Conservation (phyloP, 1,139 yeast genomes). For the Pneumocystis canis region DNA sequence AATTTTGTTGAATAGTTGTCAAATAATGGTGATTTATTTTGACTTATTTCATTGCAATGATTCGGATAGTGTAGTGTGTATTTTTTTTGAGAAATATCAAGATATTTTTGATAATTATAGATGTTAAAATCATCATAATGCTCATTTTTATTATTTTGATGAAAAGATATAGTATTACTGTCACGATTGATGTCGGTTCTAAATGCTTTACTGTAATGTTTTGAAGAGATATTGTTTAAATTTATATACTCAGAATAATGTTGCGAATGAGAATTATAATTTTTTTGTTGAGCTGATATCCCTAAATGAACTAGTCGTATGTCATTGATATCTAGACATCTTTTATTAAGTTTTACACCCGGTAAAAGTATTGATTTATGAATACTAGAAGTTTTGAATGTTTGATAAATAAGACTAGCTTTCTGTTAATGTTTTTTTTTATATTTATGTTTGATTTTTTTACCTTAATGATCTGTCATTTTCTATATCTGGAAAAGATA, state of each 20-base stretch:
- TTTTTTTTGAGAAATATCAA: not conserved
- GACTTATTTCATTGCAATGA: not conserved
- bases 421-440: constrained; percentile 20
- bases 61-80: not conserved
- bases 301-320: not conserved
- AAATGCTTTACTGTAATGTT: not conserved
- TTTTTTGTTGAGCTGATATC: not conserved
- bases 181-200: not conserved
- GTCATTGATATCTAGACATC: not conserved
- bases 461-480: constrained; percentile 26
- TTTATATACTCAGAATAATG: not conserved
- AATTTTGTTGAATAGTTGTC: not conserved
- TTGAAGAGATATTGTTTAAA: not conserved
- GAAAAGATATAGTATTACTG: not conserved
- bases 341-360: constrained; percentile 29
- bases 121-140: not conserved
- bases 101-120: not conserved
- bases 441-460: not conserved
- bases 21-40: not conserved
- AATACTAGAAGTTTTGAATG: constrained; percentile 30
- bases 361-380: constrained; percentile 69
- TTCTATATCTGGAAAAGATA: constrained; percentile 37
- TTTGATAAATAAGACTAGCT: constrained; percentile 42
- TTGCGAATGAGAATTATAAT: not conserved
- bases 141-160: not conserved